Conservation (phyloP, 2,329 filamentous ascomycete species). For the Trichoderma aggressivum region DNA sequence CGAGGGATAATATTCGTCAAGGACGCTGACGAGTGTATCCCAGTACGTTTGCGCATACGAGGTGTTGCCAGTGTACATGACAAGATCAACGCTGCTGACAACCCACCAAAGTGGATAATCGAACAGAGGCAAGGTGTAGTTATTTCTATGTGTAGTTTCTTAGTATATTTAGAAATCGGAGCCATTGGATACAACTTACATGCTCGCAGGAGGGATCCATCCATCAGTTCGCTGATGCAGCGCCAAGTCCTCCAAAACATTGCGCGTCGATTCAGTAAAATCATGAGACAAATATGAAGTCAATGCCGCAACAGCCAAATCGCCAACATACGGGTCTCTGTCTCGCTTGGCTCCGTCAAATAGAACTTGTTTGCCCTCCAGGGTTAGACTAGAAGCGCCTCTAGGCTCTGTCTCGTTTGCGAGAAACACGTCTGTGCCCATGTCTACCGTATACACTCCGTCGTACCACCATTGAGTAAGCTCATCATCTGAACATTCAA, state of each 20-base stretch:
- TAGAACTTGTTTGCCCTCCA: conserved; percentile 46
- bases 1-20: conserved; percentile 46
- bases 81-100: conserved; percentile 44
- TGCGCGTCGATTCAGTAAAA: conserved; percentile 38
- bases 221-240: conserved; percentile 48
- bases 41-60: conserved; percentile 43
- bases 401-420: conserved; percentile 49
- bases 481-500: conserved; percentile 48
- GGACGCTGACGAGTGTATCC: conserved; percentile 35
- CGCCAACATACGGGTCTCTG: conserved; percentile 51
- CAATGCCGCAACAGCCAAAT: conserved; percentile 46
- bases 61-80: conserved; percentile 48
- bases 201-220: conserved; percentile 54
- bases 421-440: conserved; percentile 45
- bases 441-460: conserved; percentile 50
- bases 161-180: neutral
- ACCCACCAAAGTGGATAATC: conserved; percentile 56
- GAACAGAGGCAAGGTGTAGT: conserved; percentile 47
- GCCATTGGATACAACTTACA: conserved; percentile 32
- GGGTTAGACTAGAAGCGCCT: conserved; percentile 39
- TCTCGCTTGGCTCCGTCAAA: conserved; percentile 52
- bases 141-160: conserved; percentile 29
- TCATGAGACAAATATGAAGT: conserved; percentile 49
- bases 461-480: conserved; percentile 54
- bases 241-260: conserved; percentile 49